These are phyloP conservation scores for Microcyclospora pomicola DNA, from an alignment of 2,329 filamentous ascomycete genomes.

Conservation along the genomic window DNA sequence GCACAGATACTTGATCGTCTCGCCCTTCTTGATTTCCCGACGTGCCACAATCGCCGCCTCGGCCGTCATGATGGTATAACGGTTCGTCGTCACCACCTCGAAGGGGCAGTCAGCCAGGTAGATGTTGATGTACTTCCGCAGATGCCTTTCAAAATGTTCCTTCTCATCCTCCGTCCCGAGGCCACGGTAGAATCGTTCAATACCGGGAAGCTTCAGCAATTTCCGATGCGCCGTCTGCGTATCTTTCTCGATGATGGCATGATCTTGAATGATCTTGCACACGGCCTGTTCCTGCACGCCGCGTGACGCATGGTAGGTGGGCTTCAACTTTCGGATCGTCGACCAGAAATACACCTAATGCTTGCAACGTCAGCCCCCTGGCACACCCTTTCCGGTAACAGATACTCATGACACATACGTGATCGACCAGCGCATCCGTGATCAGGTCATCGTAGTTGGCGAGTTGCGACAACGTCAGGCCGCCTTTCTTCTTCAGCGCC, in stretches of 20 bases:
- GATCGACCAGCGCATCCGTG: slow-evolving; percentile 88
- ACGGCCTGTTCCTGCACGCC: slow-evolving; percentile 57
- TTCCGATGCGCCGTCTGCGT: slow-evolving; percentile 54
- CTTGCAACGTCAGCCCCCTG: slow-evolving; percentile 3
- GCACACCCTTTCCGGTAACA: not conserved
- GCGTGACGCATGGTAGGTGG: slow-evolving; percentile 74
- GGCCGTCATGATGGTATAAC: slow-evolving; percentile 81
- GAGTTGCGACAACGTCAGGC: slow-evolving; percentile 73
- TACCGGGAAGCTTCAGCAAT: slow-evolving; percentile 57
- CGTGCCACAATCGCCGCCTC: slow-evolving; percentile 81
- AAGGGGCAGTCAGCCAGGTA: slow-evolving; percentile 90
- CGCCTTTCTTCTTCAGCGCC: slow-evolving; percentile 47
- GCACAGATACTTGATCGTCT: slow-evolving; percentile 78
- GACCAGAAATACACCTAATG: slow-evolving; percentile 88
- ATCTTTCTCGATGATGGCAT: slow-evolving; percentile 65
- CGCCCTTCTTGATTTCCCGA: slow-evolving; percentile 62
- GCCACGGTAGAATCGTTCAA: slow-evolving; percentile 54
- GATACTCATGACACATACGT: slow-evolving; percentile 46
- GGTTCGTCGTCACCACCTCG: slow-evolving; percentile 85
- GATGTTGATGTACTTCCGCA: slow-evolving; percentile 82
- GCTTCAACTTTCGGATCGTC: slow-evolving; percentile 80
- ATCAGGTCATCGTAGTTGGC: slow-evolving; percentile 90
- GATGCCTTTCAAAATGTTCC: slow-evolving; percentile 71
- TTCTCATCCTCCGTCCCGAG: slow-evolving; percentile 61
- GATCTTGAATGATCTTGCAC: slow-evolving; percentile 43